These are phyloP conservation scores for Madurella fahalii DNA, from an alignment of 2,329 filamentous ascomycete species.

Conservation along the genomic window DNA sequence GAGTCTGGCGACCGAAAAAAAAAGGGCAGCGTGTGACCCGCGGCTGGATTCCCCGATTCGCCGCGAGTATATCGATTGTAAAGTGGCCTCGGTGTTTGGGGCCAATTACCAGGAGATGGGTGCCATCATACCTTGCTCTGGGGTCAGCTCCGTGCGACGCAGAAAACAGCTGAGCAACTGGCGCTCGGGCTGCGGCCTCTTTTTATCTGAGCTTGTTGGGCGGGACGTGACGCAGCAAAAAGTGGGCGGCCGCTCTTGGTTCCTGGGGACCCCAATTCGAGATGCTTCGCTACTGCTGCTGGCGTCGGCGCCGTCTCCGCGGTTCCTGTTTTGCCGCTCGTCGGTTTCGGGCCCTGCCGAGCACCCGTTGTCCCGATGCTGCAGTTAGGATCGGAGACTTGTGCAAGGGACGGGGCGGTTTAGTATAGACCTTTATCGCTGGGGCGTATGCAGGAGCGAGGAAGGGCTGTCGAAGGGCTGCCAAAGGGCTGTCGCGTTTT, in stretches of 20 bases:
- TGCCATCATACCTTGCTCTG: conserved; percentile 21
- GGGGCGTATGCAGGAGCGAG: background rate
- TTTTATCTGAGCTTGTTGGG: background rate
- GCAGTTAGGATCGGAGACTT: background rate
- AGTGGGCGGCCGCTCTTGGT: conserved; percentile 9
- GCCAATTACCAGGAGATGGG: conserved; percentile 16
- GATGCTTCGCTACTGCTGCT: background rate
- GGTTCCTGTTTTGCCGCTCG: background rate
- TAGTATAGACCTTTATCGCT: background rate
- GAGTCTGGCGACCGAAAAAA: conserved; percentile 14
- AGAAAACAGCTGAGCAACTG: conserved; percentile 11
- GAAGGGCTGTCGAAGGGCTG: conserved; percentile 1
- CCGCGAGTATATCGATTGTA: conserved; percentile 21
- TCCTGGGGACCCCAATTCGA: conserved; percentile 5
- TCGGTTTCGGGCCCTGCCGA: background rate
- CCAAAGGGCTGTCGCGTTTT: background rate
- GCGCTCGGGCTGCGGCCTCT: background rate
- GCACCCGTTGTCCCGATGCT: background rate
- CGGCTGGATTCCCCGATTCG: conserved; percentile 21
- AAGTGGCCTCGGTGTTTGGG: conserved; percentile 15
- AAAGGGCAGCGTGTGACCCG: conserved; percentile 19
- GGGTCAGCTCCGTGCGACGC: conserved; percentile 11
- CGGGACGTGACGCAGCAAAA: conserved; percentile 5
- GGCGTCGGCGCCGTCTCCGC: background rate
- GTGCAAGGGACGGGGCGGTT: background rate